Evolutionary conservation across 306 rosid species (phyloP).

Genomic region (Betula pendula): DNA sequence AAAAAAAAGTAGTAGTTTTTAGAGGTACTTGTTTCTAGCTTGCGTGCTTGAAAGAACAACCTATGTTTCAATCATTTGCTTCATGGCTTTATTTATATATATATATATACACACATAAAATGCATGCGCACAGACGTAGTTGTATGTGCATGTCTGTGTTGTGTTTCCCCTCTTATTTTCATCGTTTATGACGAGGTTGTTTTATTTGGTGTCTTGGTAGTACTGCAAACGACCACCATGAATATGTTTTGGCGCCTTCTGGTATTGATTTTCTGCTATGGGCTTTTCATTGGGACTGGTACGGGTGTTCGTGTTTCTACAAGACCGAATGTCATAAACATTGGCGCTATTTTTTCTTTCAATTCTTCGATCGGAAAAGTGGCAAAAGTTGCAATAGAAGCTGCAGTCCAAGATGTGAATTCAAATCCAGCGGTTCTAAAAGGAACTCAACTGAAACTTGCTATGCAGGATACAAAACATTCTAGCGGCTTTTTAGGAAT

Average conservation of each 20-base stretch:
- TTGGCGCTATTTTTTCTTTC: conserved; percentile 52
- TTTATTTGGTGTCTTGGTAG: conserved; percentile 18
- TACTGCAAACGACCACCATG: conserved; percentile 27
- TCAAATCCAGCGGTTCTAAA: conserved; percentile 34
- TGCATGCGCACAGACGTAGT: too few species aligned
- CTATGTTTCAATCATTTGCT: too few species aligned
- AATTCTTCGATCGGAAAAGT: conserved; percentile 49
- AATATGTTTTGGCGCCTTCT: conserved; percentile 35
- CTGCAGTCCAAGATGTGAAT: conserved; percentile 56
- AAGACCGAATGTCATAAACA: conserved; percentile 36
- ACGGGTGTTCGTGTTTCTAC: conserved; percentile 15
- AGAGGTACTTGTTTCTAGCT: too few species aligned
- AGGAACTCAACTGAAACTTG: conserved; percentile 42
- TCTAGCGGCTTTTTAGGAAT: conserved; percentile 52
- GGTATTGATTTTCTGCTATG: conserved; percentile 23
- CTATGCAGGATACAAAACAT: conserved; percentile 38
- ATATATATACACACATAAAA: too few species aligned
- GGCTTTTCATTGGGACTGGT: conserved; percentile 5
- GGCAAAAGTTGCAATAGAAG: conserved; percentile 51
- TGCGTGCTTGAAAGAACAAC: too few species aligned
- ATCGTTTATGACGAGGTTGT: too few species aligned
- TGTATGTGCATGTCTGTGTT: too few species aligned
- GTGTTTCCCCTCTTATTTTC: too few species aligned
- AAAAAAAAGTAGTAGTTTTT: too few species aligned
- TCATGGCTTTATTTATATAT: too few species aligned